Base-by-base conservation (phyloP, 176 grass and related monocot species). In the Oropetium thomaeum region DNA sequence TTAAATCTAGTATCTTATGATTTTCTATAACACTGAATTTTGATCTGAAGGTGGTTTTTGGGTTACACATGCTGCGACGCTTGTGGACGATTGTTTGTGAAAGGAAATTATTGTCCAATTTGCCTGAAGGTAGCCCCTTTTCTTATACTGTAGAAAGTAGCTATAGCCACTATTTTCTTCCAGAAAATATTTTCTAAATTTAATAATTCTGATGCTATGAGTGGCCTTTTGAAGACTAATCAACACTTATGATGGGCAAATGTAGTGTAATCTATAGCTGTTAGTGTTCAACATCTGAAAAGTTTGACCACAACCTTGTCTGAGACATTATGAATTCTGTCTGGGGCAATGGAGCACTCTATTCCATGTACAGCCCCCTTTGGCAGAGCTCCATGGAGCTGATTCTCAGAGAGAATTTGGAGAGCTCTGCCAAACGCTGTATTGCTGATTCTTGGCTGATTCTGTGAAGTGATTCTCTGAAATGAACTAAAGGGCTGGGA, bases 11-110 rank as follows among this genome's bases (percentile, higher is more conserved):
- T 52, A 51, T 78, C 31, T 40, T 10, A 0, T 71, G 29, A 7
- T 79, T 78, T 65, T 47, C 7, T 80, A 37, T 67, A 62, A 73
- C 60, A 47, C 54, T 69, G 45, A 66, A 60, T 31, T 65, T 83
- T 51, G 47, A 38, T 82, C 48, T 71, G n/a, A 66, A 99, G 96
- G 87, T 99, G 96, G 96, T 99, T 99, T 83, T 79, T 99, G 82
- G 89, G 91, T 42, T 95, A 99, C 82, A 99, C 96, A 67, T 94
- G 92, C 39, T 99, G 96, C 77, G 96, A 99, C 86, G 96, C 96
- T 62, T 99, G 96, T 67, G 96, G 96, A 62, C 88, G 96, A 74
- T 81, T 99, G 68, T 99, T 99, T 86, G 96, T 99, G 76, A 95
- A 99, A 84, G 92, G 96, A 75, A 99, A 99, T 74, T 99, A 99